phyloP scores from a whole-genome alignment of 257 asterid species.

The Solanum etuberosum region DNA sequence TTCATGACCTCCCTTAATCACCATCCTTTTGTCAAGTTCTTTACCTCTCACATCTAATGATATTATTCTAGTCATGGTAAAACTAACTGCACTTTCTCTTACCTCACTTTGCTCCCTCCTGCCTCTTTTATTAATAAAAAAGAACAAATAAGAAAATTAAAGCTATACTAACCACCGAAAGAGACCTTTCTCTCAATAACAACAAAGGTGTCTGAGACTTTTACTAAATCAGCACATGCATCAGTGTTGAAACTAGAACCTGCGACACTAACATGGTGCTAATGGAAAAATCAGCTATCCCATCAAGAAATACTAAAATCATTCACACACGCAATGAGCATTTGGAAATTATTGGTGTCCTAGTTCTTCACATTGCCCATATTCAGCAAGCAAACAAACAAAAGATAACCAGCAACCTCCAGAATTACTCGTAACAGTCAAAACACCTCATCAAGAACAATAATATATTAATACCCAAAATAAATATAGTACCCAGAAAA shows the following conservation, averaged over 20 bases:
- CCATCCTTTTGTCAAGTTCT: neutral
- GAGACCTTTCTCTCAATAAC: neutral
- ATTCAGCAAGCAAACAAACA: neutral
- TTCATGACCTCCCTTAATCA: neutral
- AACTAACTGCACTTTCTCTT: neutral
- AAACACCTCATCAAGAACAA: neutral
- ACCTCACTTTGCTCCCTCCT: neutral
- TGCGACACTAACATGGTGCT: neutral
- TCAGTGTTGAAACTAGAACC: neutral
- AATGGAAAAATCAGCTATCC: neutral
- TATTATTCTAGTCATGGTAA: neutral
- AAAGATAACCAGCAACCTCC: neutral
- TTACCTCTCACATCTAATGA: neutral
- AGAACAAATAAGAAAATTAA: neutral
- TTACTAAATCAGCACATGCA: neutral
- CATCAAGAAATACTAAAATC: neutral
- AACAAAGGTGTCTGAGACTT: neutral
- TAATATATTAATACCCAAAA: neutral
- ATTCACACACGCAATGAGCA: neutral
- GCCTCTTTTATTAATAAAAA: neutral
- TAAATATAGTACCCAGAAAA: neutral
- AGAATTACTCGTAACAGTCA: neutral
- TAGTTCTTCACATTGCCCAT: constrained; percentile 16
- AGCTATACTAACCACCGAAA: neutral
- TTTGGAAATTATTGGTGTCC: neutral